Base-by-base conservation (phyloP, 768 basidiomycete species). In the Termitomyces sp. region DNA sequence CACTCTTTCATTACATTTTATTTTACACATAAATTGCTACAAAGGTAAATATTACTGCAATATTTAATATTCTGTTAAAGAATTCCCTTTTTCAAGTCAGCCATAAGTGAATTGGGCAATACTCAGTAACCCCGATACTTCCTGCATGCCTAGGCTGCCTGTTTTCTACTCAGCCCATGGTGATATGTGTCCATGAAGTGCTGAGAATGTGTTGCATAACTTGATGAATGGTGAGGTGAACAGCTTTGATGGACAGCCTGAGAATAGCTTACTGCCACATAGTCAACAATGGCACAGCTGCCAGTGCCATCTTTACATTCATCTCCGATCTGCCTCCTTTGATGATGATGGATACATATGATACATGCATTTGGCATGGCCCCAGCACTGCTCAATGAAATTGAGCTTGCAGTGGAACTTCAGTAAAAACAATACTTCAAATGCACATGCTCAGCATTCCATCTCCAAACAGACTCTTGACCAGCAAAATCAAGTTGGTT, bases 401-500 rank as follows among this genome's bases (percentile, higher is more conserved):
- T 59, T 59, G 6, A 59, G 27, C 46, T 60, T 56, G 45, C 55
- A 57, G 34, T 60, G 59, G 27, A 61, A 57, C 29, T 57, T 54
- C 12, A 50, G 60, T 8, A 62, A 45, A 29, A 58, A 61, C 19
- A 58, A 14, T 1, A 58, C 57, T 31, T 41, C 6, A 44, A 45
- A 56, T 16, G 53, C 57, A 8, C 41, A 19, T 5, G 54, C 38
- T 3, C 17, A 4, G n/a, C 53, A 58, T 14, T 17, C 16, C 1
- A 27, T 40, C 57, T 80, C 68, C 0, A 80, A 19, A 66, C 41
- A 1, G 73, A 73, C 51, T 69, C 57, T 2, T 69, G 65, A 44
- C 69, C 54, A 21, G 57, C 62, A 61, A 80, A 81, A 58, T 82
- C 77, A 4, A 73, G 73, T 48, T 81, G 60, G 41, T 70, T 71